Evolutionary conservation across 2,329 filamentous ascomycete species (phyloP).

Genomic region (Aspergillus uvarum): DNA sequence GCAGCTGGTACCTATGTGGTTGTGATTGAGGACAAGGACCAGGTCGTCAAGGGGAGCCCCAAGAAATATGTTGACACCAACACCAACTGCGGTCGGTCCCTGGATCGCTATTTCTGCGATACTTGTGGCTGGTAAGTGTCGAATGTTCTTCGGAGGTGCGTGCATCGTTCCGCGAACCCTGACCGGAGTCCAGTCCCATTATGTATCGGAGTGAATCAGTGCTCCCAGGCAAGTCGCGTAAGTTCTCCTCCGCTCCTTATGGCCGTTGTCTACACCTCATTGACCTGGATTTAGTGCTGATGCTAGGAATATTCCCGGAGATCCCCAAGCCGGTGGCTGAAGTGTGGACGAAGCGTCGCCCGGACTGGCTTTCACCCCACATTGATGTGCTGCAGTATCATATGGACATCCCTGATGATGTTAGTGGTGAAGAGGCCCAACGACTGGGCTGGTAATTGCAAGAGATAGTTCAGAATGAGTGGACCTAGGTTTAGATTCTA

Average conservation of each 20-base stretch:
- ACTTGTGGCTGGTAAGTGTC: not conserved
- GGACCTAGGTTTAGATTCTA: too few relatives aligned
- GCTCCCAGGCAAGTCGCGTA: not conserved
- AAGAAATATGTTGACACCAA: not conserved
- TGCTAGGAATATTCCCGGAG: not conserved
- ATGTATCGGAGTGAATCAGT: not conserved
- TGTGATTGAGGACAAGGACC: not conserved
- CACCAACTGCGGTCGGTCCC: not conserved
- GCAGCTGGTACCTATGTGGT: not conserved
- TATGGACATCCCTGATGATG: not conserved
- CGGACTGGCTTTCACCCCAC: not conserved
- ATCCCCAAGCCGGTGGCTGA: not conserved
- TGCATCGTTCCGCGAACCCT: too few relatives aligned
- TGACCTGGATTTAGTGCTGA: not conserved
- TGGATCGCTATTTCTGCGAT: not conserved
- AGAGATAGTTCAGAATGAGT: too few relatives aligned
- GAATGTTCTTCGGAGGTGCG: too few relatives aligned
- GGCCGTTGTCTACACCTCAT: not conserved
- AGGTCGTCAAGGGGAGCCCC: not conserved
- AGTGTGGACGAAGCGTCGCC: not conserved
- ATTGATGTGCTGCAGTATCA: not conserved
- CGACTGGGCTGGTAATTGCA: not conserved
- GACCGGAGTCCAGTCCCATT: not conserved
- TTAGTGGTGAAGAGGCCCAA: not conserved
- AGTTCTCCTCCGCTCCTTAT: not conserved